Evolutionary conservation across 805 yeast genomes (phyloP).

Genomic region (Yarrowia sp.): DNA sequence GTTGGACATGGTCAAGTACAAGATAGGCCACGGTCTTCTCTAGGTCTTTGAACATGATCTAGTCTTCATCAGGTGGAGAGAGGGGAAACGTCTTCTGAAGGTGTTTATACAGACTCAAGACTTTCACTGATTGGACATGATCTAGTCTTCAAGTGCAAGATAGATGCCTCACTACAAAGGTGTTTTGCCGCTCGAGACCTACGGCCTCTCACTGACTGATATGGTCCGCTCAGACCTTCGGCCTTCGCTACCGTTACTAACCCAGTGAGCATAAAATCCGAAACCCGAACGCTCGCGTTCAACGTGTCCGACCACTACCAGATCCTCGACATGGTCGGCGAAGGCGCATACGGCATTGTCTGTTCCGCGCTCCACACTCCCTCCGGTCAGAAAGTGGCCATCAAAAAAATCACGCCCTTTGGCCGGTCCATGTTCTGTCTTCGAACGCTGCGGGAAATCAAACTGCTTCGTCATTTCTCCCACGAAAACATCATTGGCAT

Average conservation of each 20-base stretch:
- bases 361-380: conserved; percentile 88
- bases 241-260: background rate
- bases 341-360: conserved; percentile 96
- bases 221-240: no score
- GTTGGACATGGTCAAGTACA: no score
- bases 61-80: no score
- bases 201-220: background rate
- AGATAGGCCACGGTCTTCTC: no score
- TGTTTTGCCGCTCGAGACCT: no score
- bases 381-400: conserved; percentile 88
- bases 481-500: conserved; percentile 93
- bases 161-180: no score
- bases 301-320: conserved; percentile 89
- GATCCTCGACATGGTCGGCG: conserved; percentile 84
- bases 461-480: conserved; percentile 84
- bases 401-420: conserved; percentile 92
- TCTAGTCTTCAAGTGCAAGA: no score
- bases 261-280: conserved; percentile 29
- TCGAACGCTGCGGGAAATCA: conserved; percentile 87
- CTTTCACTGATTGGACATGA: no score
- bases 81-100: no score
- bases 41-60: no score
- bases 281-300: conserved; percentile 61
- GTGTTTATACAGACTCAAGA: no score
- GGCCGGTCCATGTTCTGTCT: conserved; percentile 87